Evolutionary conservation across 352 stramenopile species (phyloP), one percentile per base, ranked within the genome.

Genomic region (Phytopythium vexans): DNA sequence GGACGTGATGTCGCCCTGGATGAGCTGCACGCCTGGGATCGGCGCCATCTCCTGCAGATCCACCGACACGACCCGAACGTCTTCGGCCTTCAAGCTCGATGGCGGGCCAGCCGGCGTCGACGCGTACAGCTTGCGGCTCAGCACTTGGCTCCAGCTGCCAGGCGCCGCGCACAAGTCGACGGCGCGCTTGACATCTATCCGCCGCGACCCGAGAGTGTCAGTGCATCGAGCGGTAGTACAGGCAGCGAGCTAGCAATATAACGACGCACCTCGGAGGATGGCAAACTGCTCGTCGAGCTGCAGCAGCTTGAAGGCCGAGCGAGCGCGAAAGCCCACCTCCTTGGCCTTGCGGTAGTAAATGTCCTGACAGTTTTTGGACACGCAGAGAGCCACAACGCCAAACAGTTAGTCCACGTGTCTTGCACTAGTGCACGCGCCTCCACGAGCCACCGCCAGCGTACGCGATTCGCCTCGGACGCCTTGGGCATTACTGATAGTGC

Each of bases 31-130:
- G 40, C 96, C 97, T 0, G 77, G 72, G 49, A 99, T 98, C 8
- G 97, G 96, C 55, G 97, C 96, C 96, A 99, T 99, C 54, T 98
- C 95, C 66, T 99, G 97, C 48, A 99, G 71, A 74, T 99, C 97
- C 37, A 99, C 97, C 15, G 97, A 97, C 43, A 99, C 93, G 41
- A 99, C 95, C 52, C 80, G 71, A 35, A 93, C 74, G 36, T 85
- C 64, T 8, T 75, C 53, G 9, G 32, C 58, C 2, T 54, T 51
- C 3, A 11, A 5, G 15, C 27, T 66, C 41, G 10, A 2, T 49
- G 43, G 7, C 1, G 12, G 3, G 7, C 32, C 4, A 49, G 43
- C 52, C 60, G 52, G 66, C 50, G 35, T 50, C 65, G 8, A 54
- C 46, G 84, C 63, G 52, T 94, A 90, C 12, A 99, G 67, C 50